A percentile compares a stretch with the other conserved stretches of the same genome.
phyloP scores from a whole-genome alignment of 106 monocot genomes.

The Triglochin maritima region DNA sequence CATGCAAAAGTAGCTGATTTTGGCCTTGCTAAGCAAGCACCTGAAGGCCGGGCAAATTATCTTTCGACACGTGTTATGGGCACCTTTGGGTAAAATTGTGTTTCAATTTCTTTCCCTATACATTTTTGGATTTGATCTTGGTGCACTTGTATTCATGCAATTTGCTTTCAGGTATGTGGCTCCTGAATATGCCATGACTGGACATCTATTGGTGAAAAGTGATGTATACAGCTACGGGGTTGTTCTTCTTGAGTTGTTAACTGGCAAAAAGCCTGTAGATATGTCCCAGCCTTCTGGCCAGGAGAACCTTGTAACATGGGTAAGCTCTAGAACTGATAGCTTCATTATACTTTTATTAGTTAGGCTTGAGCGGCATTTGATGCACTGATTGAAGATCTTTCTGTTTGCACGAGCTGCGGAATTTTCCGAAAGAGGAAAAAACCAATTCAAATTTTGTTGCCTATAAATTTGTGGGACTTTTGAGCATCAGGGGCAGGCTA shows the following conservation, averaged over 20 bases:
- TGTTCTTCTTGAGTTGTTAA: slow-evolving; percentile 25
- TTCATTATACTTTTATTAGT: not conserved
- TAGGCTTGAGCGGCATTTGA: too few relatives aligned
- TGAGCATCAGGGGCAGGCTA: too few relatives aligned
- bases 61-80: slow-evolving; percentile 99
- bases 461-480: too few relatives aligned
- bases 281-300: slow-evolving; percentile 31
- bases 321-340: not conserved
- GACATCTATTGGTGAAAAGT: slow-evolving; percentile 28
- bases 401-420: too few relatives aligned
- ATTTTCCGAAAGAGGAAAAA: too few relatives aligned
- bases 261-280: slow-evolving; percentile 27
- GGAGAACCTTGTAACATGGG: slow-evolving; percentile 32
- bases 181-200: slow-evolving; percentile 35
- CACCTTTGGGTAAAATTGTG: slow-evolving; percentile 75
- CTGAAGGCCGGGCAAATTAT: slow-evolving; percentile 80
- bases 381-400: too few relatives aligned
- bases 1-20: slow-evolving; percentile 97
- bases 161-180: slow-evolving; percentile 23
- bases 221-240: slow-evolving; percentile 32
- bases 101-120: not conserved
- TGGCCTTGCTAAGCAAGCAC: slow-evolving; percentile 95
- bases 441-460: too few relatives aligned
- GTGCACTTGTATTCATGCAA: not conserved
- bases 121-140: not conserved